phyloP scores from a whole-genome alignment of 2,329 filamentous ascomycete species.

The Hymenoscyphus occultus region DNA sequence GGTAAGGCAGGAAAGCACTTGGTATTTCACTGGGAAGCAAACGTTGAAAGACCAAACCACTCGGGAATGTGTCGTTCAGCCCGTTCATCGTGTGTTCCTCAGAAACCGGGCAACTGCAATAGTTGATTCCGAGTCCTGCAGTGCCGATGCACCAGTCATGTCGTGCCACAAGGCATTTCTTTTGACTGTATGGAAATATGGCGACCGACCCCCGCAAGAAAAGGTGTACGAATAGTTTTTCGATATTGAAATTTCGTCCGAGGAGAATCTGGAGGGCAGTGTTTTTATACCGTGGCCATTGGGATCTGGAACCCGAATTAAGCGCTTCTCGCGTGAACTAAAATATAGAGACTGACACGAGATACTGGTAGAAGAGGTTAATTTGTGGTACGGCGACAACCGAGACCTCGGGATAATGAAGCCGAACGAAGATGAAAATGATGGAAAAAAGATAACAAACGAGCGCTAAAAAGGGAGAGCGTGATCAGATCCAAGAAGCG shows the following conservation, averaged over 20 bases:
- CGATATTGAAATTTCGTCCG: background rate
- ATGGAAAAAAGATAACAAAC: background rate
- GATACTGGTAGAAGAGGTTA: background rate
- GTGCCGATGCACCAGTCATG: background rate
- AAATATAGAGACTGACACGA: background rate
- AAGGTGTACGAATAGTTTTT: background rate
- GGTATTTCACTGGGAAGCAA: background rate
- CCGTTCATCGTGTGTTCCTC: background rate
- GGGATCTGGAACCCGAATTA: background rate
- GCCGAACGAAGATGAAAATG: background rate
- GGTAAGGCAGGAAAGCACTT: background rate
- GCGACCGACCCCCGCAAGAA: background rate
- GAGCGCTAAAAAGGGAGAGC: background rate
- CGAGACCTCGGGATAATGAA: background rate
- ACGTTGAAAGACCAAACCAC: background rate
- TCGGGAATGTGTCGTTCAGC: background rate
- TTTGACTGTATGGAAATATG: background rate
- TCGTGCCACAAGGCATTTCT: conserved; percentile 1
- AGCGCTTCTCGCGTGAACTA: background rate
- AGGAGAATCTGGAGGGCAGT: background rate
- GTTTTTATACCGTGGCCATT: background rate
- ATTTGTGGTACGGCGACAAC: background rate
- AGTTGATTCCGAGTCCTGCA: conserved; percentile 1
- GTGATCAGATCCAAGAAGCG: background rate
- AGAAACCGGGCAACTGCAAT: background rate